Evolutionary conservation across 768 basidiomycete species (phyloP).

Genomic region (Fibroporia radiculosa): DNA sequence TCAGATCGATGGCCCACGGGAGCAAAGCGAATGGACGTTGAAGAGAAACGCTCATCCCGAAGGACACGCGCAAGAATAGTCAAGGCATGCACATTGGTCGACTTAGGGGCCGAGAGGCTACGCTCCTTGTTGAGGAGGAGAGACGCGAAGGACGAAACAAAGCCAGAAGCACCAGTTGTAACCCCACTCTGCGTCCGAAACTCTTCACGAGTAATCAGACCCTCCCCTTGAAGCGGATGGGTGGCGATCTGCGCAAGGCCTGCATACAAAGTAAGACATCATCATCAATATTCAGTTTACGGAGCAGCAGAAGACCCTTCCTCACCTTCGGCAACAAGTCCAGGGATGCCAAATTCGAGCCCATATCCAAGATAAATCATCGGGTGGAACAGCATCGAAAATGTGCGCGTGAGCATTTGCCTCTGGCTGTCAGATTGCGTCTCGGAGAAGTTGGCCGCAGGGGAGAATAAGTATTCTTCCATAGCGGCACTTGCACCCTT

Average conservation of each 20-base stretch:
- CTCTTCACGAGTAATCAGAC: no score
- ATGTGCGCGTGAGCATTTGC: constrained; percentile 47
- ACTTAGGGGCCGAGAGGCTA: no score
- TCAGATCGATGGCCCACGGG: constrained; percentile 4
- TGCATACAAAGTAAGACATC: background rate
- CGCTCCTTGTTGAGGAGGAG: constrained; percentile 4
- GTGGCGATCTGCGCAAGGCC: constrained; percentile 15
- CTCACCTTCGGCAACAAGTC: constrained; percentile 52
- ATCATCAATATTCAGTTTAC: background rate
- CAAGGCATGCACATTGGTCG: constrained; percentile 11
- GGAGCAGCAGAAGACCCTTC: background rate
- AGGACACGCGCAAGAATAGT: constrained; percentile 10
- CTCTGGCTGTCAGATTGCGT: constrained; percentile 19
- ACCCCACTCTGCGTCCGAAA: no score
- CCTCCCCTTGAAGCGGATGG: constrained; percentile 3
- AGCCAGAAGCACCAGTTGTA: no score
- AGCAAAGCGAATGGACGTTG: constrained; percentile 7
- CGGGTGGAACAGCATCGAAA: constrained; percentile 51
- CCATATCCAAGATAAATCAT: constrained; percentile 57
- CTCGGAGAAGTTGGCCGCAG: constrained; percentile 11
- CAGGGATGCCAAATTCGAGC: constrained; percentile 50
- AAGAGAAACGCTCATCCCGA: constrained; percentile 11
- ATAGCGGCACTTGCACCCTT: constrained; percentile 37
- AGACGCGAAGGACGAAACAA: no score
- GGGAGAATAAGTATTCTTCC: constrained; percentile 54